Evolutionary conservation across 495 filamentous ascomycete genomes (phyloP).

Genomic region (Lepidopterella palustris): DNA sequence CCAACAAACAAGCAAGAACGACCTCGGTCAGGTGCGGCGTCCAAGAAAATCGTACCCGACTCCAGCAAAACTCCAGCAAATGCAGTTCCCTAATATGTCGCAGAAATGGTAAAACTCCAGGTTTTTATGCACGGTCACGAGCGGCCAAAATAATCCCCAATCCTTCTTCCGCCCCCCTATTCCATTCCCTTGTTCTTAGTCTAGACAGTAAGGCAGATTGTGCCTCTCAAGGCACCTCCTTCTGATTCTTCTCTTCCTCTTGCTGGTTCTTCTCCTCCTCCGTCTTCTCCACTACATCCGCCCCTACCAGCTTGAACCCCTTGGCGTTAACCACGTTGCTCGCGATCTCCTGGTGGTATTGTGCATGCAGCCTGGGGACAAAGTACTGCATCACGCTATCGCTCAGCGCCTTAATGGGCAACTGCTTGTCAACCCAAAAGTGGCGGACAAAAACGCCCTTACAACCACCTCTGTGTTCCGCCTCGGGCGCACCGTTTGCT

Average conservation of each 20-base stretch:
- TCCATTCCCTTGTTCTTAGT: too few species aligned
- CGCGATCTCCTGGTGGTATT: slow-evolving; percentile 8
- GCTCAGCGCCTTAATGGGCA: slow-evolving; percentile 7
- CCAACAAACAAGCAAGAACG: too few species aligned
- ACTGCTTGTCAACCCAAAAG: slow-evolving; percentile 26
- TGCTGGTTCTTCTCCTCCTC: slow-evolving; percentile 17
- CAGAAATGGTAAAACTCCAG: too few species aligned
- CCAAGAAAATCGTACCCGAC: too few species aligned
- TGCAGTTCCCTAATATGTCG: too few species aligned
- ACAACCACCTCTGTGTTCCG: slow-evolving; percentile 21
- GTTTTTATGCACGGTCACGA: too few species aligned
- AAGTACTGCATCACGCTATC: slow-evolving; percentile 27
- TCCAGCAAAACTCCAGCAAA: too few species aligned
- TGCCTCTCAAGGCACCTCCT: slow-evolving; percentile 10
- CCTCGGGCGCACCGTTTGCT: slow-evolving; percentile 33
- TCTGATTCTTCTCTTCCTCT: slow-evolving; percentile 15
- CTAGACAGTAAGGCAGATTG: too few species aligned
- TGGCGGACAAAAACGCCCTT: slow-evolving; percentile 27
- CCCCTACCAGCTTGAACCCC: slow-evolving; percentile 19
- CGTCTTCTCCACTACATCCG: slow-evolving; percentile 16
- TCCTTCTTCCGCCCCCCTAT: too few species aligned
- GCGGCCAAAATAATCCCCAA: too few species aligned
- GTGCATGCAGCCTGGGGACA: slow-evolving; percentile 21
- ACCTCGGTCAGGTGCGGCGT: too few species aligned
- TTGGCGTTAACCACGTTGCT: slow-evolving; percentile 23